A percentile compares a stretch with the other conserved stretches of the same genome.
Evolutionary conservation across 441 rosid genomes (phyloP).

Genomic region (Adansonia madagascariensis): DNA sequence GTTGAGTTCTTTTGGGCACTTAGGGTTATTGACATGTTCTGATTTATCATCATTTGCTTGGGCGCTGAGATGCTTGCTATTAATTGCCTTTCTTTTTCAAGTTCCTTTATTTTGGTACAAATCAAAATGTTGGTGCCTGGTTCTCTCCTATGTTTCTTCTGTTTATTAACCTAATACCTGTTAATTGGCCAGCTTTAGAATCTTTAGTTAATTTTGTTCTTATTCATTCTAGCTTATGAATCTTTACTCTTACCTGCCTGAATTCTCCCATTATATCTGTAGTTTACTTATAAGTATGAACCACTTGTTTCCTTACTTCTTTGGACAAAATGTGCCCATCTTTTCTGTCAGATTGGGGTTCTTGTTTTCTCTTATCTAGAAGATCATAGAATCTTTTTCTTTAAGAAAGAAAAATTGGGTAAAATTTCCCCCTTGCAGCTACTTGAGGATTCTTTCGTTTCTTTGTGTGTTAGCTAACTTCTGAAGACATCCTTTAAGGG

Average conservation of each 20-base stretch:
- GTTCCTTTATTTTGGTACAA: not conserved
- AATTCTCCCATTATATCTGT: not conserved
- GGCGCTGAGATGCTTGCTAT: slow-evolving; percentile 5
- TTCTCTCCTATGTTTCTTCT: not conserved
- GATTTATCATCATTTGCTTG: not conserved
- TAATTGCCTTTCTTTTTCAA: not conserved
- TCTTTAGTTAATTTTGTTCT: not conserved
- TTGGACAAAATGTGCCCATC: not conserved
- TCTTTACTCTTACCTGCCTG: not conserved
- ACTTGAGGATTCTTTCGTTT: not conserved
- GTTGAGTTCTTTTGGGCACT: slow-evolving; percentile 7
- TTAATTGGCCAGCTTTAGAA: not conserved
- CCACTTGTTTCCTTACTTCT: not conserved
- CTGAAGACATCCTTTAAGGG: not conserved
- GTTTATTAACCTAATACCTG: slow-evolving; percentile 6
- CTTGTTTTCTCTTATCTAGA: not conserved
- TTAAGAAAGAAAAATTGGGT: too few relatives aligned
- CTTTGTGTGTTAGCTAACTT: not conserved
- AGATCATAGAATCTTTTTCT: not conserved
- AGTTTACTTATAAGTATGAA: not conserved
- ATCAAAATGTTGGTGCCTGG: not conserved
- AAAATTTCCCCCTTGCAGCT: not conserved
- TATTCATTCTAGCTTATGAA: slow-evolving; percentile 12
- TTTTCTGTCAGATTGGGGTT: not conserved
- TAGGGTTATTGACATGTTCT: not conserved